Conservation (phyloP, 192 early-diverging fungal genomes). For the Coemansia aciculifera region DNA sequence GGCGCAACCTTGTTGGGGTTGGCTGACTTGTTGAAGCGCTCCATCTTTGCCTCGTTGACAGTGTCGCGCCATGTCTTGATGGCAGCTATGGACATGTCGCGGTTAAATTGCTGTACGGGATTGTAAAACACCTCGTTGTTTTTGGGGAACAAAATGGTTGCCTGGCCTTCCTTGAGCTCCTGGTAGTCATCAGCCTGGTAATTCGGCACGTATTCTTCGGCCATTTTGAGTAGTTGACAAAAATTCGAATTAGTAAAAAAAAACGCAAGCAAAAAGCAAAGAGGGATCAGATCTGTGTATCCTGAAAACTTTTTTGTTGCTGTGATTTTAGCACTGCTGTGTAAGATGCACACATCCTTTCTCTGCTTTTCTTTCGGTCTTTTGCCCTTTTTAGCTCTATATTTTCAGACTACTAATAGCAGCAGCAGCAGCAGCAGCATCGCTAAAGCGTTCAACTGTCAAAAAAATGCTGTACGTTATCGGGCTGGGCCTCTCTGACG, state of each 20-base stretch:
- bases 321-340: no score
- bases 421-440: no score
- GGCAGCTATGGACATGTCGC: constrained; percentile 96
- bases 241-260: background rate
- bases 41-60: constrained; percentile 63
- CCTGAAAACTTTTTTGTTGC: constrained; percentile 1
- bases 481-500: constrained; percentile 94
- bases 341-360: background rate
- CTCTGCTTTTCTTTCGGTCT: background rate
- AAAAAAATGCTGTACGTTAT: constrained; percentile 76
- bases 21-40: constrained; percentile 58
- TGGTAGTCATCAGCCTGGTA: constrained; percentile 58
- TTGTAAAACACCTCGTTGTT: constrained; percentile 98
- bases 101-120: constrained; percentile 95
- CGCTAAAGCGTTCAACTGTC: background rate
- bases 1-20: constrained; percentile 38
- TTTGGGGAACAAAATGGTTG: constrained; percentile 82
- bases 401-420: background rate
- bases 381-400: background rate
- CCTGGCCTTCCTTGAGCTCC: constrained; percentile 73
- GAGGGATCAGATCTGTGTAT: background rate
- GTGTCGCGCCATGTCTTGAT: constrained; percentile 91
- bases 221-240: constrained; percentile 11
- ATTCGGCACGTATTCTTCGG: constrained; percentile 15
- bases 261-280: background rate